phyloP scores from a whole-genome alignment of 2,329 filamentous ascomycete species.

The Aureobasidium uvarum region DNA sequence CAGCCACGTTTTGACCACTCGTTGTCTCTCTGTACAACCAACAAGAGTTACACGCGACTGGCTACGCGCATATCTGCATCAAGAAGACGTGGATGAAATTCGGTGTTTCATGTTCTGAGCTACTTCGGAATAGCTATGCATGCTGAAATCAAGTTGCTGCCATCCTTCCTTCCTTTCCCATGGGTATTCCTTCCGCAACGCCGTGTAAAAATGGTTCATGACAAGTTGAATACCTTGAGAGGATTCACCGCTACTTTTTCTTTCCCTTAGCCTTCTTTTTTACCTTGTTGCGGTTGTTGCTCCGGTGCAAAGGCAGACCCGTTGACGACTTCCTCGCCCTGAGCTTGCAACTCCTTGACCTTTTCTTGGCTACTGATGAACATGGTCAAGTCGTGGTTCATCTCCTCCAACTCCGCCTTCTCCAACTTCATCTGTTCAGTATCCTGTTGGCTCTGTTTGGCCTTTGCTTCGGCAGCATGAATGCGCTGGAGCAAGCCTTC shows the following conservation, averaged over 20 bases:
- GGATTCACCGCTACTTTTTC: slow-evolving; percentile 34
- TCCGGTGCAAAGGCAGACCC: slow-evolving; percentile 61
- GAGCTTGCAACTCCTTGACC: slow-evolving; percentile 60
- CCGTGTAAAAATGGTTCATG: slow-evolving; percentile 6
- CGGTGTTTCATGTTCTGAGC: background rate
- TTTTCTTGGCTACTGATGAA: slow-evolving; percentile 84
- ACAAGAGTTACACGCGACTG: slow-evolving; percentile 17
- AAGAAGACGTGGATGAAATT: background rate
- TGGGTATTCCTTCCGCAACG: slow-evolving; percentile 20
- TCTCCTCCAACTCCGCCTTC: slow-evolving; percentile 73
- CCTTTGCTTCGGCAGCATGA: slow-evolving; percentile 61
- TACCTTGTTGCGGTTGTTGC: slow-evolving; percentile 41
- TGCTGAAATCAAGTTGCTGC: slow-evolving; percentile 1
- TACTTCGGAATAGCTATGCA: slow-evolving; percentile 7
- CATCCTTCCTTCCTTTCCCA: background rate
- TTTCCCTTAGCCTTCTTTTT: slow-evolving; percentile 50
- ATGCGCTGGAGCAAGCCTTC: slow-evolving; percentile 81
- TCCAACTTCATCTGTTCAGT: slow-evolving; percentile 46
- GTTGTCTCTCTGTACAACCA: slow-evolving; percentile 7
- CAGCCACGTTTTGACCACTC: slow-evolving; percentile 14
- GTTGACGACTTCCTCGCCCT: slow-evolving; percentile 70
- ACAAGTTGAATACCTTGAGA: background rate
- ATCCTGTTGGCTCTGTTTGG: slow-evolving; percentile 55
- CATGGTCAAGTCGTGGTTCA: slow-evolving; percentile 83
- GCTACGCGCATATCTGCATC: background rate